Percentiles rank a stretch among this genome's conserved stretches.
phyloP scores from a whole-genome alignment of 2,329 filamentous ascomycete species.

The Arthrobotrys sphaeroides region DNA sequence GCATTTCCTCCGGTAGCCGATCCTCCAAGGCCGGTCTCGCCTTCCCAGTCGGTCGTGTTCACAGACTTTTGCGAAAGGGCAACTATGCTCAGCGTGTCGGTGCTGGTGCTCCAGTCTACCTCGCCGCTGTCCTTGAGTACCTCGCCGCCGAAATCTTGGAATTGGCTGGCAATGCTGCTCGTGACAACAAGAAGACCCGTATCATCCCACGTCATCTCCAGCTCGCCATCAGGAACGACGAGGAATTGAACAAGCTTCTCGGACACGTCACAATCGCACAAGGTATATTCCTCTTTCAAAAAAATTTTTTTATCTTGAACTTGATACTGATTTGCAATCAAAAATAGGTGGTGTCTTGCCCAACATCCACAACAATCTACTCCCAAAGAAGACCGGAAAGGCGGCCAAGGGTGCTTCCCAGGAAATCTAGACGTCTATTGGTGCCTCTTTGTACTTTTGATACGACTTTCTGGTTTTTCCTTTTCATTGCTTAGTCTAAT shows the following conservation, averaged over 20 bases:
- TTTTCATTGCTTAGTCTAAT: slow-evolving; percentile 48
- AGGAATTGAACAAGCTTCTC: slow-evolving; percentile 96
- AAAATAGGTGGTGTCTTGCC: slow-evolving; percentile 52
- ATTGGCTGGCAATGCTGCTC: slow-evolving; percentile 96
- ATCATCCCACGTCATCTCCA: slow-evolving; percentile 99
- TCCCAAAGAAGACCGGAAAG: slow-evolving; percentile 99
- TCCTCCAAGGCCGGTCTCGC: slow-evolving; percentile 99
- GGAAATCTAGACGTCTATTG: slow-evolving; percentile 80
- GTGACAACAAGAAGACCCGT: slow-evolving; percentile 99
- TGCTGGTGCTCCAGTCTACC: slow-evolving; percentile 85
- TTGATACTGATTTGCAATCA: background rate
- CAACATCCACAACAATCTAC: slow-evolving; percentile 73
- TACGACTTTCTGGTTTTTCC: slow-evolving; percentile 40
- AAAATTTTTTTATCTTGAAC: background rate
- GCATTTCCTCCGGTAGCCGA: slow-evolving; percentile 69
- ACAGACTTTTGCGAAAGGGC: slow-evolving; percentile 82
- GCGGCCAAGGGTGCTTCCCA: slow-evolving; percentile 89
- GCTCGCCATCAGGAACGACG: slow-evolving; percentile 81
- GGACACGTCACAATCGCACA: slow-evolving; percentile 90
- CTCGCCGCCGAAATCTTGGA: slow-evolving; percentile 98
- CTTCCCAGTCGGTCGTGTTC: slow-evolving; percentile 98
- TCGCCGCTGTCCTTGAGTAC: slow-evolving; percentile 97
- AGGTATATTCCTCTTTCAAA: slow-evolving; percentile 9
- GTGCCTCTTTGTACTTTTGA: slow-evolving; percentile 38
- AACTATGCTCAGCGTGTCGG: slow-evolving; percentile 88